Evolutionary conservation across 768 basidiomycete genomes (phyloP).

Genomic region (Crucibulum laeve): DNA sequence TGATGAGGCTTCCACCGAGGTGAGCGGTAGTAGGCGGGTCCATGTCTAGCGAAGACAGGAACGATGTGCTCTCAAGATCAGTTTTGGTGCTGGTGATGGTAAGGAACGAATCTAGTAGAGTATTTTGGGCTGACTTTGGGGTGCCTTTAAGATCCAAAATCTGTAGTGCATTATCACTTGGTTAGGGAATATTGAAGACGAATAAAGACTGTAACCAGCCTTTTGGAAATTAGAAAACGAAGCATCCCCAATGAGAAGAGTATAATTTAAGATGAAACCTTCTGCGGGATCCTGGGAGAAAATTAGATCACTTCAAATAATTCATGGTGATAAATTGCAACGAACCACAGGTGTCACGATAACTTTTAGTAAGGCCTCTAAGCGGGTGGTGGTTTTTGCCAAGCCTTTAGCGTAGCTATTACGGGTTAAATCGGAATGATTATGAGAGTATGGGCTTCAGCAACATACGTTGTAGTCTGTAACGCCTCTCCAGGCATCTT

Average conservation of each 20-base stretch:
- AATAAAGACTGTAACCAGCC: slow-evolving; percentile 31
- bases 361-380: slow-evolving; percentile 94
- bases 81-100: slow-evolving; percentile 89
- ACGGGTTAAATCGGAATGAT: slow-evolving; percentile 3
- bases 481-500: slow-evolving; percentile 78
- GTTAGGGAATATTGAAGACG: neutral
- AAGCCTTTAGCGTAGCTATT: slow-evolving; percentile 79
- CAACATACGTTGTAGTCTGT: slow-evolving; percentile 49
- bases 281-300: slow-evolving; percentile 77
- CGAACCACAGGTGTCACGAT: slow-evolving; percentile 88
- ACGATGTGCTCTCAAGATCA: slow-evolving; percentile 86
- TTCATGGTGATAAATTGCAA: neutral
- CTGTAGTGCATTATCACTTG: slow-evolving; percentile 32
- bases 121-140: slow-evolving; percentile 79
- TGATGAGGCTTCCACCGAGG: slow-evolving; percentile 49
- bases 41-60: slow-evolving; percentile 94
- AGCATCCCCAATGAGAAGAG: slow-evolving; percentile 87
- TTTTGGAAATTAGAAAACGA: slow-evolving; percentile 99
- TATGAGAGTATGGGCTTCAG: neutral
- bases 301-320: neutral
- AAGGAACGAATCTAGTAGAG: slow-evolving; percentile 86
- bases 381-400: slow-evolving; percentile 70
- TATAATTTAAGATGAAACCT: slow-evolving; percentile 95
- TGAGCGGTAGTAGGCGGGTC: slow-evolving; percentile 62
- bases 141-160: slow-evolving; percentile 95